Base-by-base conservation (phyloP, 2,329 filamentous ascomycete genomes). In the Lanzia echinophila region DNA sequence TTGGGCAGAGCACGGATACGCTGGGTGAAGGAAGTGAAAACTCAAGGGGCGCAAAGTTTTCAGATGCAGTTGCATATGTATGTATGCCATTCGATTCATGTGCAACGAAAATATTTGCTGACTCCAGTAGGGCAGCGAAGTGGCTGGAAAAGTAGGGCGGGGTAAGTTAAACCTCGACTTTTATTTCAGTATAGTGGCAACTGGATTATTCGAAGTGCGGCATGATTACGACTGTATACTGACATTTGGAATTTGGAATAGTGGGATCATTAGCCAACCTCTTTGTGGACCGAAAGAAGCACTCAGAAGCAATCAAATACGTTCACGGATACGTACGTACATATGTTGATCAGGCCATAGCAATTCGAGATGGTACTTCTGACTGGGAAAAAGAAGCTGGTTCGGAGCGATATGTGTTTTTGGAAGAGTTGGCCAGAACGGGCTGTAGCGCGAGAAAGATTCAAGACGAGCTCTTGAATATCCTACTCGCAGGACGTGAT, bases 1-100 rank as follows among this genome's bases (percentile, higher is more conserved):
- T 88, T 45, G 84, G 85, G 6, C 72, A 80, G 45, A 79, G 75
- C 48, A 75, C 76, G 3, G 69, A 74, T 56, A 75, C 73, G 13
- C 62, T 79, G 33, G 34, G 39, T 17, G 57, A 56, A 8, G 24
- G 38, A 6, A 56, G 41, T 7, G 34, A 33, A 3, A 63, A 47
- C 33, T 50, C 47, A 10, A 10, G n/a, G 32, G 63, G 62, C 6
- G 50, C 57, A 41, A 58, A 54, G 31, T 73, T 73, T 55, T 63
- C 65, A 6, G 60, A 69, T 13, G 65, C 67, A 3, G 74, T 74
- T 51, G 63, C 65, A 6, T 68, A 67, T 56, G 67, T 53, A 13
- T 38, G 50, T 53, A 17, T 8, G 32, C 8, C 7, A 6, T 17
- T 2, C 6, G 17, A 15, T n/a, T 13, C 17, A 20, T 32, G 41